phyloP scores from a whole-genome alignment of 768 basidiomycete species.

The Podaxis pistillaris region DNA sequence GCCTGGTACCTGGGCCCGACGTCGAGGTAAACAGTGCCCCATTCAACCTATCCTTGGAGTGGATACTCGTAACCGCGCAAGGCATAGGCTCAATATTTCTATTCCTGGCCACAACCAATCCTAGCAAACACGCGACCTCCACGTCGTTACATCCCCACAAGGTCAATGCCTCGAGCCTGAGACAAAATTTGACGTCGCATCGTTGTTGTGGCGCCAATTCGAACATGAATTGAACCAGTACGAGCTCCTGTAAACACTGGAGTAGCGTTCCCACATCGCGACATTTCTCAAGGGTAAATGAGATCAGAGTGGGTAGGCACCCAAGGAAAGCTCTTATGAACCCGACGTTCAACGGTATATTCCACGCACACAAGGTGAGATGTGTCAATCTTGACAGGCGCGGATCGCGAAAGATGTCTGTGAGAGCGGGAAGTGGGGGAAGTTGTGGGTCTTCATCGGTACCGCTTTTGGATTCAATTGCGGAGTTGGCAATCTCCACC shows the following conservation, averaged over 20 bases:
- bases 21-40: slow-evolving; percentile 17
- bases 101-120: slow-evolving; percentile 37
- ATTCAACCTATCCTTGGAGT: neutral
- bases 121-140: slow-evolving; percentile 33
- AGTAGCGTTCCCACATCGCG: slow-evolving; percentile 39
- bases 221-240: slow-evolving; percentile 2
- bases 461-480: slow-evolving; percentile 21
- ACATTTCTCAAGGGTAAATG: slow-evolving; percentile 47
- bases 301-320: slow-evolving; percentile 49
- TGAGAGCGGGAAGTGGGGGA: slow-evolving; percentile 44
- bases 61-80: neutral
- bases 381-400: slow-evolving; percentile 49
- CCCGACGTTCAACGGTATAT: slow-evolving; percentile 36
- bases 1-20: slow-evolving; percentile 14
- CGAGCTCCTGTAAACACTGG: slow-evolving; percentile 36
- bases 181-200: slow-evolving; percentile 46
- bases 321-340: slow-evolving; percentile 41
- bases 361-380: slow-evolving; percentile 48
- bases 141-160: slow-evolving; percentile 52
- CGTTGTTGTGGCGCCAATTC: slow-evolving; percentile 4
- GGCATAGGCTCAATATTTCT: slow-evolving; percentile 14
- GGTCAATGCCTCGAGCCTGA: slow-evolving; percentile 47
- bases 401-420: slow-evolving; percentile 55
- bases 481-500: slow-evolving; percentile 42
- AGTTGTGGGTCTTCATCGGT: slow-evolving; percentile 18